Conservation (phyloP, 441 rosid genomes). For the Erodium moschatum region DNA sequence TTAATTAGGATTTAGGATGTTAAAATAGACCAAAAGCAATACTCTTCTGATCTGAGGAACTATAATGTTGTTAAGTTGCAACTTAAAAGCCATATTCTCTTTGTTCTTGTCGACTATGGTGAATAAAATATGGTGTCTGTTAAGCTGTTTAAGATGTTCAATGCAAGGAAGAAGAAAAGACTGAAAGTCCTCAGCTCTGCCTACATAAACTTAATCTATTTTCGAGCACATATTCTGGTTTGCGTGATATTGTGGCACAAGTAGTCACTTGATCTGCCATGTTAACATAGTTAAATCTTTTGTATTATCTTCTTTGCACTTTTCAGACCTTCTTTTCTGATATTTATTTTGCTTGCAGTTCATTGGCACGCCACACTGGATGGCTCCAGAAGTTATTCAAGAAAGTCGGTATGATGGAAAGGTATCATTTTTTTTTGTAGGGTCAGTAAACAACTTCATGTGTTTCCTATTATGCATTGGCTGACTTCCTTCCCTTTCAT, state of each 20-base stretch:
- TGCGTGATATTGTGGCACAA: not conserved
- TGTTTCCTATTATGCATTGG: conserved; percentile 7
- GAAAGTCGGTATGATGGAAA: conserved; percentile 99
- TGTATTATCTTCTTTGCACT: conserved; percentile 4
- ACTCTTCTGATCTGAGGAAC: not conserved
- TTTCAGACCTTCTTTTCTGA: not conserved
- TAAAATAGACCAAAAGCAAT: not conserved
- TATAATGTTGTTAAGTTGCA: not conserved
- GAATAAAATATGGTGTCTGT: not conserved
- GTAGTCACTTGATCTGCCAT: not conserved
- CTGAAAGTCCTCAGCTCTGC: not conserved
- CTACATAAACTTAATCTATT: not conserved
- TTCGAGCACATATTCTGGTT: conserved; percentile 4
- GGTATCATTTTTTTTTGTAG: conserved; percentile 37
- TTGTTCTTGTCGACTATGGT: conserved; percentile 2
- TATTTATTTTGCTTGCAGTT: conserved; percentile 45
- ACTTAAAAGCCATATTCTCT: not conserved
- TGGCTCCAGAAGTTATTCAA: conserved; percentile 99
- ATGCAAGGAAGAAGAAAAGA: not conserved
- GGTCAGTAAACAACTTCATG: conserved; percentile 12
- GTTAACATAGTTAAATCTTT: not conserved
- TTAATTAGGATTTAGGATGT: not conserved
- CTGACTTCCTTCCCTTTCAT: not conserved
- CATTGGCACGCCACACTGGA: conserved; percentile 99
- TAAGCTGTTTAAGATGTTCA: not conserved